Percentiles rank a stretch among this genome's conserved stretches.
phyloP scores from a whole-genome alignment of 140 eudicot species.

The Anethum foeniculum region DNA sequence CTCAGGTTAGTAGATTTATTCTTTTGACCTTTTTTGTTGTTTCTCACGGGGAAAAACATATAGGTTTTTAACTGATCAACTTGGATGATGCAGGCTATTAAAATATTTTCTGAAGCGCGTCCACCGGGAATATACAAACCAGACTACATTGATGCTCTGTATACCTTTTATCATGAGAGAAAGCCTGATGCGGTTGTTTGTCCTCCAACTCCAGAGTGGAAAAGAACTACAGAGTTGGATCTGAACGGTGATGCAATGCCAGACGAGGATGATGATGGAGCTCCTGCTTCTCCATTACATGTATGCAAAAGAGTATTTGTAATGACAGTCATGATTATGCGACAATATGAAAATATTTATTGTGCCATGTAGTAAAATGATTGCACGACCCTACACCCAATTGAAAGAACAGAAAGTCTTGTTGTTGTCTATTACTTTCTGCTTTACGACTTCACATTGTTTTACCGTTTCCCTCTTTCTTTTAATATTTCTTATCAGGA shows the following conservation, averaged over 20 bases:
- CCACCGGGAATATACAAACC: conserved; percentile 94
- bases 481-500: conserved; percentile 33
- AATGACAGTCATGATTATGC: not conserved
- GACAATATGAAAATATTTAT: not conserved
- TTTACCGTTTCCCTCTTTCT: not conserved
- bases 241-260: conserved; percentile 83
- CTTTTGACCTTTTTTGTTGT: not conserved
- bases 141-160: conserved; percentile 83
- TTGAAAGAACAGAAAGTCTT: not conserved
- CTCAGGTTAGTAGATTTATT: conserved; percentile 53
- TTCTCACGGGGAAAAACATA: not conserved
- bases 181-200: conserved; percentile 68
- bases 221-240: conserved; percentile 68
- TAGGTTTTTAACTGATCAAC: conserved; percentile 4
- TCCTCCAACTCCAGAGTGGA: conserved; percentile 97
- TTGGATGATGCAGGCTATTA: conserved; percentile 51
- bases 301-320: conserved; percentile 15
- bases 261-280: conserved; percentile 67
- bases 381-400: not conserved
- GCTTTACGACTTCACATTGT: not conserved
- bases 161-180: conserved; percentile 78
- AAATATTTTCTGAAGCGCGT: conserved; percentile 77
- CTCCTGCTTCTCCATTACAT: conserved; percentile 39
- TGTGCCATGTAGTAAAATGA: not conserved
- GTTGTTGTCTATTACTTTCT: not conserved